Conservation (phyloP, 331 rosid genomes). For the Rosa hybrid region DNA sequence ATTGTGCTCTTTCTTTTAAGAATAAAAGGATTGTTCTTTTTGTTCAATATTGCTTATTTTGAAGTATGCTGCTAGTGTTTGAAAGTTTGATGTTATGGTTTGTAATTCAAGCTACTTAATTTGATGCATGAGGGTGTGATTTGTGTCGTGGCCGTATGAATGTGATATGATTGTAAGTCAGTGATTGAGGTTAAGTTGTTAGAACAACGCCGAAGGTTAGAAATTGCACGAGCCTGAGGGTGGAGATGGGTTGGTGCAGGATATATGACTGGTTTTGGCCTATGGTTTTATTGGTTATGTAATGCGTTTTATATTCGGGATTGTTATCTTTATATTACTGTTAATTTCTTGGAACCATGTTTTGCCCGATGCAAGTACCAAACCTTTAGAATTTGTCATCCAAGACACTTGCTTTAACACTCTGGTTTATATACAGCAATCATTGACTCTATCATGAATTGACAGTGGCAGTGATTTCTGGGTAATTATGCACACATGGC, state of each 20-base stretch:
- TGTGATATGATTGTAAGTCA: neutral
- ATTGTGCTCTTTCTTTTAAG: neutral
- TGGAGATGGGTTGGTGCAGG: neutral
- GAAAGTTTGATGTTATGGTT: neutral
- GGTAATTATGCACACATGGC: neutral
- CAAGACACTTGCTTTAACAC: neutral
- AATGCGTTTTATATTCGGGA: neutral
- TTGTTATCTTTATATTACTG: neutral
- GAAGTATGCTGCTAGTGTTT: neutral
- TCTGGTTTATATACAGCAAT: neutral
- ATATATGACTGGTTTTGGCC: neutral
- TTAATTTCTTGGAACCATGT: neutral
- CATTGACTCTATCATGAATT: neutral
- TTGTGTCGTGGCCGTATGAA: neutral
- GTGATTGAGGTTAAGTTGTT: neutral
- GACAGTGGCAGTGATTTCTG: neutral
- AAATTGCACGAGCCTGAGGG: neutral
- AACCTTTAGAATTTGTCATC: neutral
- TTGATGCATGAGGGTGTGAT: neutral
- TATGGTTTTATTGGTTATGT: neutral
- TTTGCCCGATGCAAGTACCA: neutral
- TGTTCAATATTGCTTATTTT: neutral
- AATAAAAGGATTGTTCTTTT: neutral
- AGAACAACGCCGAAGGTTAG: neutral
- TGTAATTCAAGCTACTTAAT: neutral